Evolutionary conservation across 140 eudicot species (phyloP).

Genomic region (Oenanthe javanica): DNA sequence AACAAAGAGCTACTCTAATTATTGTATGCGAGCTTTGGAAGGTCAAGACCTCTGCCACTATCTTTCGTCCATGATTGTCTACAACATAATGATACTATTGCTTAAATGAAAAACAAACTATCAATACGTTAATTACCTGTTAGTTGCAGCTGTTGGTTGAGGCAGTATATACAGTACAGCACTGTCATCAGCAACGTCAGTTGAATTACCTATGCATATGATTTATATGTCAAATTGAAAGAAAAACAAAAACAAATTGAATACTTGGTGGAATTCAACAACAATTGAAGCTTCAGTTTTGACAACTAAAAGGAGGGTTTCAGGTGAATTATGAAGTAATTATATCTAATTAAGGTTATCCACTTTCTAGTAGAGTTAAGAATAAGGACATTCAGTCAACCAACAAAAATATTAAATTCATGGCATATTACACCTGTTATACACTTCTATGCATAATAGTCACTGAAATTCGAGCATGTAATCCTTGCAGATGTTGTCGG

Average conservation of each 20-base stretch:
- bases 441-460: background rate
- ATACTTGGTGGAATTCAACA: background rate
- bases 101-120: background rate
- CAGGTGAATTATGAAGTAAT: background rate
- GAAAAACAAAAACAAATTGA: conserved; percentile 1
- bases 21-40: background rate
- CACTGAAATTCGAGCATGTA: background rate
- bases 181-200: conserved; percentile 37
- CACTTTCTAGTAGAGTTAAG: background rate
- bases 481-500: background rate
- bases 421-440: background rate
- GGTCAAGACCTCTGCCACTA: conserved; percentile 4
- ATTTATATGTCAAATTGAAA: conserved; percentile 12
- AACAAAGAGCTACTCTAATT: background rate
- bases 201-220: conserved; percentile 40
- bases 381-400: background rate
- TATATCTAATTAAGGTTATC: background rate
- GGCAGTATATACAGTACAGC: conserved; percentile 68
- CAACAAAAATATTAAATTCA: background rate
- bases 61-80: conserved; percentile 4
- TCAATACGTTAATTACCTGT: conserved; percentile 48
- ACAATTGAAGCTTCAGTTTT: conserved; percentile 2
- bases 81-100: conserved; percentile 2
- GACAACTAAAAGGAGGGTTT: background rate
- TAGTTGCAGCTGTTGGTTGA: conserved; percentile 80